phyloP scores from a whole-genome alignment of 2,329 filamentous ascomycete genomes.

The Phyllachora maydis region DNA sequence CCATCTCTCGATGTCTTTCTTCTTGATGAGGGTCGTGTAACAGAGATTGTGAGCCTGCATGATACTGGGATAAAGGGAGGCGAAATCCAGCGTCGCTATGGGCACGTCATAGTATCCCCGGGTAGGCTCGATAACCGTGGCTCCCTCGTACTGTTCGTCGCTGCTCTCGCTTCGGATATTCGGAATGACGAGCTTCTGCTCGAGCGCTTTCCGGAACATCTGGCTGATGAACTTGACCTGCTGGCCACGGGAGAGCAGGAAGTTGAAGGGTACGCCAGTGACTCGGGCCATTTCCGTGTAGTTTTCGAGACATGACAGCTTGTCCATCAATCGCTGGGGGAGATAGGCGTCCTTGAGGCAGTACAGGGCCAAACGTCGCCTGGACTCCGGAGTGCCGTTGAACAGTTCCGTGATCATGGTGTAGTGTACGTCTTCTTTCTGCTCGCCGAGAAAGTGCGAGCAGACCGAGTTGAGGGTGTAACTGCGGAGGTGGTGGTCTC shows the following conservation, averaged over 20 bases:
- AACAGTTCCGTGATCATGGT: constrained; percentile 98
- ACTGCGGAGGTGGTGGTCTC: constrained; percentile 86
- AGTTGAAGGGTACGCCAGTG: constrained; percentile 95
- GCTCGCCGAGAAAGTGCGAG: constrained; percentile 84
- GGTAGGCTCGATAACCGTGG: constrained; percentile 90
- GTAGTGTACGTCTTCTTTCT: constrained; percentile 97
- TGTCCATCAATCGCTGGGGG: constrained; percentile 87
- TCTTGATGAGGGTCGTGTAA: constrained; percentile 83
- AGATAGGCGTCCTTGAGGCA: constrained; percentile 96
- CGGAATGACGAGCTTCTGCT: constrained; percentile 86
- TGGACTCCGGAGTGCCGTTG: constrained; percentile 86
- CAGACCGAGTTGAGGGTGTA: constrained; percentile 96
- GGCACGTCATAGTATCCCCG: constrained; percentile 90
- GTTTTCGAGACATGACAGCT: constrained; percentile 94
- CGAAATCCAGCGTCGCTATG: constrained; percentile 94
- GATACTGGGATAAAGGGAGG: constrained; percentile 93
- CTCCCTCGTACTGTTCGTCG: constrained; percentile 90
- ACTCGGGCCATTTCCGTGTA: constrained; percentile 99
- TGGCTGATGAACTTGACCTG: constrained; percentile 98
- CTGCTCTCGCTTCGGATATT: constrained; percentile 51
- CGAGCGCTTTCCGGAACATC: constrained; percentile 80
- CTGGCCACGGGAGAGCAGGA: constrained; percentile 74
- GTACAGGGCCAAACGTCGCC: constrained; percentile 80
- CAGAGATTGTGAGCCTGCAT: constrained; percentile 98
- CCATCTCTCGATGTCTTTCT: constrained; percentile 54